Conservation (phyloP, 169 alveolate species). For the Toxoplasma gondii region DNA sequence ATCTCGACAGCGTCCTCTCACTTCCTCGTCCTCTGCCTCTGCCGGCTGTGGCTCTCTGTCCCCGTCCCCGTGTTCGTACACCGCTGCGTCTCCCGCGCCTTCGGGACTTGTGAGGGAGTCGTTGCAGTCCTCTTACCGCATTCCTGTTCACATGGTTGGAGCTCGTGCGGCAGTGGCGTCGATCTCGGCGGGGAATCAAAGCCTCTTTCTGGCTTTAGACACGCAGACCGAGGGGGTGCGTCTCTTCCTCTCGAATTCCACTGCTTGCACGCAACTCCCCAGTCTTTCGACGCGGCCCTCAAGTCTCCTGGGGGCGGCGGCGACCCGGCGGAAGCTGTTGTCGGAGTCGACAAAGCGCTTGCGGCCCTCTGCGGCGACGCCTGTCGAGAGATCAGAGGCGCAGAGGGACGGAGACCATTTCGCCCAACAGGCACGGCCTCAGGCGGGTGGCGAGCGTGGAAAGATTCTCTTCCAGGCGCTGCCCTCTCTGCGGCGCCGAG, state of each 20-base stretch:
- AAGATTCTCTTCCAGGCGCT: not conserved
- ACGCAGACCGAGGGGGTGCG: slow-evolving; percentile 49
- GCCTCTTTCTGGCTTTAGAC: slow-evolving; percentile 46
- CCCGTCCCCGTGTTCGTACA: not conserved
- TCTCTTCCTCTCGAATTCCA: slow-evolving; percentile 16
- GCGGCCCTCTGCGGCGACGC: too few relatives aligned
- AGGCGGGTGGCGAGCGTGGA: not conserved
- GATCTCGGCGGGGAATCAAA: slow-evolving; percentile 40
- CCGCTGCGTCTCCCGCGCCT: not conserved
- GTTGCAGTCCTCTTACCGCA: not conserved
- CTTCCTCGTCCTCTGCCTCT: not conserved
- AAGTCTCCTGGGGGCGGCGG: not conserved
- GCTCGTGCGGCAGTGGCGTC: not conserved
- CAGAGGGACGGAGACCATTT: not conserved
- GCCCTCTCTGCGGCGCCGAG: not conserved
- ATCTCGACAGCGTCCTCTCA: not conserved
- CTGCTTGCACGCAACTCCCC: slow-evolving; percentile 42
- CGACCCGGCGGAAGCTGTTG: not conserved
- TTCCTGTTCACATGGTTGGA: slow-evolving; percentile 28
- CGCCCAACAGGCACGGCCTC: not conserved
- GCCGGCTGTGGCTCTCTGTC: not conserved
- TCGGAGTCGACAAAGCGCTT: too few relatives aligned
- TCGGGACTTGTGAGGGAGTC: not conserved
- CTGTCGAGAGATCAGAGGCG: not conserved
- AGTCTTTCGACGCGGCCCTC: not conserved